These are phyloP conservation scores for Ceratocystis variospora DNA, from an alignment of 2,329 filamentous ascomycete genomes.

Conservation along the genomic window DNA sequence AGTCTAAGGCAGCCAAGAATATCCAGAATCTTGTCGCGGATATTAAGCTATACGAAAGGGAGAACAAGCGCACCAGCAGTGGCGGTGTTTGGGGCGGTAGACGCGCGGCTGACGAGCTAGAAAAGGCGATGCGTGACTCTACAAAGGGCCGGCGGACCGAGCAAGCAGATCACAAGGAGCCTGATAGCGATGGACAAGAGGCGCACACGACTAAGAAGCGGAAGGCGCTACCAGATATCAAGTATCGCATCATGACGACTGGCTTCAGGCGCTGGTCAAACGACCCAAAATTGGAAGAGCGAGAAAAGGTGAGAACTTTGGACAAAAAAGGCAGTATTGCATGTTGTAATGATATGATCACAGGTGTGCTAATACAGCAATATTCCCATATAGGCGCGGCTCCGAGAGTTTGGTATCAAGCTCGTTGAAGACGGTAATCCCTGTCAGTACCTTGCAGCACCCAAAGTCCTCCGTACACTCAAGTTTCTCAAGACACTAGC, in stretches of 20 bases:
- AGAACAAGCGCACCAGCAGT: constrained; percentile 59
- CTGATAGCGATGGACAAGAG: constrained; percentile 41
- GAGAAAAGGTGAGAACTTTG: constrained; percentile 54
- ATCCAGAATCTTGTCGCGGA: constrained; percentile 69
- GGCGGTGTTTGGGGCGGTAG: constrained; percentile 47
- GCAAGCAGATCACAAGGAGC: constrained; percentile 30
- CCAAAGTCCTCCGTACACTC: constrained; percentile 71
- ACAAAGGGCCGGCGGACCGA: background rate
- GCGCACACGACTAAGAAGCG: constrained; percentile 40
- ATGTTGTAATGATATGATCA: background rate
- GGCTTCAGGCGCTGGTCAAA: constrained; percentile 72
- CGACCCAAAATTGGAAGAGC: constrained; percentile 58
- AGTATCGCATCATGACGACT: constrained; percentile 57
- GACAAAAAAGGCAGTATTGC: background rate
- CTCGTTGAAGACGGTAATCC: constrained; percentile 61
- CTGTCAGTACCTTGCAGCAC: constrained; percentile 79
- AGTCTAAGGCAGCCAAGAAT: constrained; percentile 64
- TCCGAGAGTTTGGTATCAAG: constrained; percentile 70
- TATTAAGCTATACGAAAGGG: constrained; percentile 82
- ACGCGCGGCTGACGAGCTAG: constrained; percentile 44
- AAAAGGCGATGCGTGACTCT: constrained; percentile 31
- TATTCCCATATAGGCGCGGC: constrained; percentile 47
- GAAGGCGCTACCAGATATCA: constrained; percentile 39
- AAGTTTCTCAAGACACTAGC: constrained; percentile 88
- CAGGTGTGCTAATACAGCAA: constrained; percentile 19